Base-by-base conservation (phyloP, 805 yeast genomes). In the Sugiyamaella floridensis region DNA sequence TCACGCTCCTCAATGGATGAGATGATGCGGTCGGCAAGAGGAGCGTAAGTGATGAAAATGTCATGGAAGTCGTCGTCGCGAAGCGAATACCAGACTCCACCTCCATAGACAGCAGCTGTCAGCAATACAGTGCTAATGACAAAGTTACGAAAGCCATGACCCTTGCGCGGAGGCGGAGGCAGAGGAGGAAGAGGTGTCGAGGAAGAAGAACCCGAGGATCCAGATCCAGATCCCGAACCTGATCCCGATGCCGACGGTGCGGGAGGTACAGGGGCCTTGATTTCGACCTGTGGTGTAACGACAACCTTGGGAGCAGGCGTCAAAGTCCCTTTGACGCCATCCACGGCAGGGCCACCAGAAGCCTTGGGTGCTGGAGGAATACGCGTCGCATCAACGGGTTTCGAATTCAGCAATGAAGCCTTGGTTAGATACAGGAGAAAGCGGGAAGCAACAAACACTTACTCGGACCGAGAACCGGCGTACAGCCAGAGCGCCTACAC, bases 61-160 rank as follows among this genome's bases (percentile, higher is more conserved):
- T 84, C 87, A 58, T 80, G 82, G 64, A 83, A 76, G 15, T 78
- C 72, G 58, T 82, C 85, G 62, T 75, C 75, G 56, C 77, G 70
- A 29, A 80, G 70, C 12, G 89, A 73, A 52, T 76, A 68, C 49
- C 76, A 79, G n/a, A 81, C 76, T 50, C 86, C 88, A 37, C 76
- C 81, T 37, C 78, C 81, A 58, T 82, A 84, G 22, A 78, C 64
- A 2, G 68, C 63, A 2, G 71, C 60, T 10, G 61, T 62, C 3
- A 65, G 49, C 4, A 62, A 45, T 4, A 63, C 50, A 22, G 69
- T 45, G 15, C 60, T 34, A 4, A 64, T 45, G 14, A 71, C 32
- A 42, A 68, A 61, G 51, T 61, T 63, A 51, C 72, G 67, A 45
- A 71, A 54, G 41, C 60, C 53, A 55, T 60, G 67, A 20, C 55